phyloP scores from a whole-genome alignment of 495 filamentous ascomycete genomes.

The Cenococcum geophilum region DNA sequence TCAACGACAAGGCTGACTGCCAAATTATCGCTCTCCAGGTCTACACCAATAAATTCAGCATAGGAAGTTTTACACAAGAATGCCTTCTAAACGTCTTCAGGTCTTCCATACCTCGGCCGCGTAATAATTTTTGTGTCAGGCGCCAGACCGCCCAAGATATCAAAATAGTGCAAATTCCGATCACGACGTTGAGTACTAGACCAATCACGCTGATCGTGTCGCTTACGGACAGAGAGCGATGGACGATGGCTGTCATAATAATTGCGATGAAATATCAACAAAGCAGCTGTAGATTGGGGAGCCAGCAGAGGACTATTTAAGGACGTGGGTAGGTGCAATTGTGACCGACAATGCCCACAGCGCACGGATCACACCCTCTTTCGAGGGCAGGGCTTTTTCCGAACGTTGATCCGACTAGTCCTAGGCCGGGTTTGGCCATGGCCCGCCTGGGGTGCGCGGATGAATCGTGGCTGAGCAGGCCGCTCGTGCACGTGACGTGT shows the following conservation, averaged over 20 bases:
- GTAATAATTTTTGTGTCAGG: neutral
- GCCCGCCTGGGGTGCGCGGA: too few species aligned
- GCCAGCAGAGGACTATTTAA: too few species aligned
- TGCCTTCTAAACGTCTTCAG: neutral
- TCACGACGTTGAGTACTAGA: neutral
- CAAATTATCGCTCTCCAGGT: neutral
- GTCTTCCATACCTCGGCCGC: neutral
- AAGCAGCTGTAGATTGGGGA: too few species aligned
- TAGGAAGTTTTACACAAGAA: neutral
- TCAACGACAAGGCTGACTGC: neutral
- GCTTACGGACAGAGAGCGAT: neutral
- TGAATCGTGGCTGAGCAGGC: too few species aligned
- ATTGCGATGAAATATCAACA: too few species aligned
- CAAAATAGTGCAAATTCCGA: neutral
- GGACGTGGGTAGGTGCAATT: too few species aligned
- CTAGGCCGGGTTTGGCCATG: too few species aligned
- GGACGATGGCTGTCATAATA: neutral
- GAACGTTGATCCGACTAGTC: too few species aligned
- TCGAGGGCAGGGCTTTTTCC: too few species aligned
- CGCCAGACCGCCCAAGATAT: neutral
- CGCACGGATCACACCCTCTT: too few species aligned
- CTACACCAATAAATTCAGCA: neutral
- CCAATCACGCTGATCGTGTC: neutral
- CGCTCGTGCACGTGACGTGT: too few species aligned
- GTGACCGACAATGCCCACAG: too few species aligned